Percentiles rank a stretch among this genome's conserved stretches.
Evolutionary conservation across 2,329 filamentous ascomycete species (phyloP).

Genomic region (Diaporthe vaccinii): DNA sequence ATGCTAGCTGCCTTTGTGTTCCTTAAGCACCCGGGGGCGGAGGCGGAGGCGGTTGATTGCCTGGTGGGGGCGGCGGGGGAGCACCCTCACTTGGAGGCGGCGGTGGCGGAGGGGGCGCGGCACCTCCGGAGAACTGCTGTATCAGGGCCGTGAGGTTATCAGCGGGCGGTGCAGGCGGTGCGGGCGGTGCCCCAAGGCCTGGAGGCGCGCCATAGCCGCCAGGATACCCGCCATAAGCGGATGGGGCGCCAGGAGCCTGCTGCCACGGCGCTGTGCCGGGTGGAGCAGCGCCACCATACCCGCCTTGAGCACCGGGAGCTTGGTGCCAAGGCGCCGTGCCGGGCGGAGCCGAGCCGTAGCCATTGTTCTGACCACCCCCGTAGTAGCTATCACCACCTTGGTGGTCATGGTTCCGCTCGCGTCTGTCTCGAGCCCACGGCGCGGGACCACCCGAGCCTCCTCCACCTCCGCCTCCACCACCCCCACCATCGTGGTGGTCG

Average conservation of each 20-base stretch:
- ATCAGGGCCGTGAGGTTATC: constrained; percentile 73
- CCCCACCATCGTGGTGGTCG: constrained; percentile 54
- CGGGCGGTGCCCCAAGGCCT: constrained; percentile 61
- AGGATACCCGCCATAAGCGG: constrained; percentile 68
- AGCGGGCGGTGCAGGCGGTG: constrained; percentile 66
- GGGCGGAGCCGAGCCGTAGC: constrained; percentile 49
- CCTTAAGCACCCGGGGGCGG: constrained; percentile 48
- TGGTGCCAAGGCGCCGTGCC: constrained; percentile 74
- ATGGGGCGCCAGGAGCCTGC: constrained; percentile 51
- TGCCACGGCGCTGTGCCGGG: constrained; percentile 69
- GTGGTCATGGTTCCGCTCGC: constrained; percentile 61
- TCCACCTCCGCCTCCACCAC: constrained; percentile 52
- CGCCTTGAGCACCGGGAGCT: constrained; percentile 57
- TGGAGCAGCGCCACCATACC: constrained; percentile 48
- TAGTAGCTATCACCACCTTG: constrained; percentile 61
- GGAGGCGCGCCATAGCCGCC: constrained; percentile 50
- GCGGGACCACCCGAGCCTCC: constrained; percentile 63
- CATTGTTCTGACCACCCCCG: constrained; percentile 56
- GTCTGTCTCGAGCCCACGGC: constrained; percentile 74
- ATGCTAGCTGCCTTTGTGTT: constrained; percentile 19
- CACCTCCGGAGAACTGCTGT: constrained; percentile 66
- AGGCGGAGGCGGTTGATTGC: constrained; percentile 53
- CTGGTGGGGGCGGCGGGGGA: constrained; percentile 53
- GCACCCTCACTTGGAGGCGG: constrained; percentile 50
- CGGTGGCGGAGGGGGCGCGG: constrained; percentile 45